phyloP scores from a whole-genome alignment of 176 grass and related monocot species.

The Oryza punctata region DNA sequence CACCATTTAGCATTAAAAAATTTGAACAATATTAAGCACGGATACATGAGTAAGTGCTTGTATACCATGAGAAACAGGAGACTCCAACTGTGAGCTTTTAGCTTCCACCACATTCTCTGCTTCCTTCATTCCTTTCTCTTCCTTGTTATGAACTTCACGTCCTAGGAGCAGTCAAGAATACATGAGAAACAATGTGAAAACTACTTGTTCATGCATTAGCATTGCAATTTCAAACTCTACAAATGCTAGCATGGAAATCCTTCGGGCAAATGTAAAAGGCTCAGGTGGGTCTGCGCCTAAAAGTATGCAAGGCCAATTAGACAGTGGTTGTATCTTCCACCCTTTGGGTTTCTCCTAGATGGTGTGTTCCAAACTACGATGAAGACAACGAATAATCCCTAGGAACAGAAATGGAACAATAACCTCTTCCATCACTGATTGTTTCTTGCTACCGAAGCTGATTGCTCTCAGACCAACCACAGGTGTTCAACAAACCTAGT shows the following conservation, averaged over 20 bases:
- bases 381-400: background rate
- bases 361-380: background rate
- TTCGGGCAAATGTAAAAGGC: background rate
- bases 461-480: too few species aligned
- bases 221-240: background rate
- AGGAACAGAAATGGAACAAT: background rate
- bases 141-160: slow-evolving; percentile 30
- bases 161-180: slow-evolving; percentile 36
- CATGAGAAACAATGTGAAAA: slow-evolving; percentile 20
- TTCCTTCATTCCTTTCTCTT: slow-evolving; percentile 45
- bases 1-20: background rate
- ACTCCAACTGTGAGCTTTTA: slow-evolving; percentile 35
- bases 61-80: slow-evolving; percentile 47
- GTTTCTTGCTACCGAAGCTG: too few species aligned
- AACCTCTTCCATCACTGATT: background rate
- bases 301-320: background rate
- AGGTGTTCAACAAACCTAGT: too few species aligned
- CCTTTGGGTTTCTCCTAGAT: background rate
- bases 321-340: background rate
- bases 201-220: background rate
- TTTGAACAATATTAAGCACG: background rate
- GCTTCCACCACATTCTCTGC: background rate
- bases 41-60: background rate
- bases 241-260: background rate
- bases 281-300: background rate